These are phyloP conservation scores for Candida vartiovaarae DNA, from an alignment of 805 yeast species.

Conservation along the genomic window DNA sequence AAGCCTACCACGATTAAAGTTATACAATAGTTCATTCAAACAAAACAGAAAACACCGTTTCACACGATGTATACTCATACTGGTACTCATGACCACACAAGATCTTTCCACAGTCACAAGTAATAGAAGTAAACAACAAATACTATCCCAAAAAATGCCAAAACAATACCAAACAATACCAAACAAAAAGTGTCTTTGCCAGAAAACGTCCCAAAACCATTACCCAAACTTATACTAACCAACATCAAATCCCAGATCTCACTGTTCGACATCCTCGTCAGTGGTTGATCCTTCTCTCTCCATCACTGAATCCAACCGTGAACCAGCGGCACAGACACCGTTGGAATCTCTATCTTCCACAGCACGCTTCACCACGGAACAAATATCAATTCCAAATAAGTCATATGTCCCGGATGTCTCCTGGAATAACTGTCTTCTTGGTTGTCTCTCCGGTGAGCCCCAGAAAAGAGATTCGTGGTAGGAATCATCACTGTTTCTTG, in stretches of 20 bases:
- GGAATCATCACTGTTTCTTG: slow-evolving; percentile 24
- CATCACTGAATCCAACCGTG: slow-evolving; percentile 1
- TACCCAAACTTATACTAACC: too few relatives aligned
- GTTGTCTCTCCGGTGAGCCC: slow-evolving; percentile 29
- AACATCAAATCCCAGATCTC: background rate
- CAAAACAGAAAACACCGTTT: too few relatives aligned
- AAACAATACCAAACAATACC: background rate
- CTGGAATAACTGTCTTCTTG: slow-evolving; percentile 6
- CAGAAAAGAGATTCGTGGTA: slow-evolving; percentile 20
- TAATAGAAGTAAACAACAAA: too few relatives aligned
- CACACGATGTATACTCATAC: too few relatives aligned
- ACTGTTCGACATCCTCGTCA: slow-evolving; percentile 8
- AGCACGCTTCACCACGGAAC: slow-evolving; percentile 42
- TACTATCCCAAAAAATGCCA: too few relatives aligned
- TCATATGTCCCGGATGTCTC: slow-evolving; percentile 25
- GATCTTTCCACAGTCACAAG: too few relatives aligned
- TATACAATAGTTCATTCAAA: too few relatives aligned
- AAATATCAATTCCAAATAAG: slow-evolving; percentile 52
- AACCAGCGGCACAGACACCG: background rate
- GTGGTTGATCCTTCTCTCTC: slow-evolving; percentile 6
- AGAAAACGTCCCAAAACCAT: background rate
- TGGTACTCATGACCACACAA: too few relatives aligned
- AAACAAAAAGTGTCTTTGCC: background rate
- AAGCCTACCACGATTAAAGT: too few relatives aligned
- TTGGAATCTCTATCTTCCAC: slow-evolving; percentile 22